Evolutionary conservation across 805 yeast genomes (phyloP).

Genomic region (Candida hungchunana): DNA sequence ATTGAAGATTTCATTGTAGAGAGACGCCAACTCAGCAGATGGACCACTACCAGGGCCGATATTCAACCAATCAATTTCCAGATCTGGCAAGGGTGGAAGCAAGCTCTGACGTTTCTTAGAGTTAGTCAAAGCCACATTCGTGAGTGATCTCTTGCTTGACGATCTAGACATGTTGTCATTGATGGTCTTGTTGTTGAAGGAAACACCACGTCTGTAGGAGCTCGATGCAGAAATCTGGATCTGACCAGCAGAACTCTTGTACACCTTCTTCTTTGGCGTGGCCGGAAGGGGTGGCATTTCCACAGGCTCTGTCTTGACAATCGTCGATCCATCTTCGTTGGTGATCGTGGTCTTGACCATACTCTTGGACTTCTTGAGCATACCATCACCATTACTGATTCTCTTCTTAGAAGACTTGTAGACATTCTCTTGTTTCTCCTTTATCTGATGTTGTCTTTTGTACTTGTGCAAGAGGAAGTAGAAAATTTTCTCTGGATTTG

Average conservation of each 20-base stretch:
- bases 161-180: slow-evolving; percentile 22
- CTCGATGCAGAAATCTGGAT: slow-evolving; percentile 29
- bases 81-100: slow-evolving; percentile 28
- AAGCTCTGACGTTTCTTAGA: slow-evolving; percentile 25
- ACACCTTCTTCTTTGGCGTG: slow-evolving; percentile 21
- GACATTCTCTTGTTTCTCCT: slow-evolving; percentile 16
- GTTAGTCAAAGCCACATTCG: slow-evolving; percentile 4
- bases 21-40: slow-evolving; percentile 26
- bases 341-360: slow-evolving; percentile 38
- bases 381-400: slow-evolving; percentile 26
- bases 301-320: slow-evolving; percentile 16
- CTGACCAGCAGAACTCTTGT: slow-evolving; percentile 23
- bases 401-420: slow-evolving; percentile 26
- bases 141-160: slow-evolving; percentile 21
- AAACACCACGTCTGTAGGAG: slow-evolving; percentile 30
- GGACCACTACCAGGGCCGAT: slow-evolving; percentile 16
- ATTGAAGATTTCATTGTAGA: slow-evolving; percentile 29
- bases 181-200: slow-evolving; percentile 25
- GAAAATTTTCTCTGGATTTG: slow-evolving; percentile 76
- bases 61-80: slow-evolving; percentile 24
- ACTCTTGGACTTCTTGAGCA: slow-evolving; percentile 38
- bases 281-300: slow-evolving; percentile 17
- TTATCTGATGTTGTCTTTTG: slow-evolving; percentile 54
- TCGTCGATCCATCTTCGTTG: slow-evolving; percentile 28
- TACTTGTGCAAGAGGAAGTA: slow-evolving; percentile 72